phyloP scores from a whole-genome alignment of 768 basidiomycete genomes.

The Panus rudis region DNA sequence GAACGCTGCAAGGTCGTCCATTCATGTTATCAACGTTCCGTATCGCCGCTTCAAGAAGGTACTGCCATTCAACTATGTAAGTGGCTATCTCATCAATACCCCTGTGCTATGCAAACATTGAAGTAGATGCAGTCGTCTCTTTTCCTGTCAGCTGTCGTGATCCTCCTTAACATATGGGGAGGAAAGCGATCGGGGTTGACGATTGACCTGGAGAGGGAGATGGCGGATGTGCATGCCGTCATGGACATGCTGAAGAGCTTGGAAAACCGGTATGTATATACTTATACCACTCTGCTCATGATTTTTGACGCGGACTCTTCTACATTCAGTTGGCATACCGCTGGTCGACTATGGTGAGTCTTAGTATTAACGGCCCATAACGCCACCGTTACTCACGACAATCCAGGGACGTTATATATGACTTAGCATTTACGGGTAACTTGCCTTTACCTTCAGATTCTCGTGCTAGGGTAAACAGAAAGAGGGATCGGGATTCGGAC shows the following conservation, averaged over 20 bases:
- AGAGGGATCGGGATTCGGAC: too few relatives aligned
- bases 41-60: slow-evolving; percentile 17
- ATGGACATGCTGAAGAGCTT: slow-evolving; percentile 27
- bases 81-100: neutral
- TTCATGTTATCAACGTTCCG: slow-evolving; percentile 35
- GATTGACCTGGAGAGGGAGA: slow-evolving; percentile 25
- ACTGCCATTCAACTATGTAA: slow-evolving; percentile 20
- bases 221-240: slow-evolving; percentile 34
- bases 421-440: too few relatives aligned
- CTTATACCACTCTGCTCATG: neutral
- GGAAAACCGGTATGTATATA: slow-evolving; percentile 24
- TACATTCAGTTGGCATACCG: slow-evolving; percentile 38
- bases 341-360: slow-evolving; percentile 37
- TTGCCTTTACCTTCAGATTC: too few relatives aligned
- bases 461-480: too few relatives aligned
- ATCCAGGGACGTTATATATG: too few relatives aligned
- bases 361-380: too few relatives aligned
- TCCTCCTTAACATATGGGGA: slow-evolving; percentile 39
- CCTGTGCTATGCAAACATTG: neutral
- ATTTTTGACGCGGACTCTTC: neutral
- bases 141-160: slow-evolving; percentile 33
- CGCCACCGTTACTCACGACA: too few relatives aligned
- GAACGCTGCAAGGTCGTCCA: slow-evolving; percentile 38
- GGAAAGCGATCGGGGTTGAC: slow-evolving; percentile 24
- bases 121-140: slow-evolving; percentile 18